Evolutionary conservation across 176 grass and related monocot genomes (phyloP), one percentile per base, ranked within the genome.

Genomic region (Avena atlantica): DNA sequence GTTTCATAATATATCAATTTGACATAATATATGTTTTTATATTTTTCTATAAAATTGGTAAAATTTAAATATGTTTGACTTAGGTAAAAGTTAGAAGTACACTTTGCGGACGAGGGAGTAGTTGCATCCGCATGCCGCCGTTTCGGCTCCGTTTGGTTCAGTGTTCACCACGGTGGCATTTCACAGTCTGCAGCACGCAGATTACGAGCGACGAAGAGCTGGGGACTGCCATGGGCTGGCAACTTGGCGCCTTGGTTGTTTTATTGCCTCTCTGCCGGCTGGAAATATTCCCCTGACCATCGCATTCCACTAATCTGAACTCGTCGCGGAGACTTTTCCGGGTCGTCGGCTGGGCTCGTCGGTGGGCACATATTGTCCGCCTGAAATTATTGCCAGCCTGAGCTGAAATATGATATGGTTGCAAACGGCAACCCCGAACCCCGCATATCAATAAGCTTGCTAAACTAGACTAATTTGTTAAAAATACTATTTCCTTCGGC

Each of bases 321-420:
- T 60, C 57, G 27, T 60, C 20, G 23, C 20, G 44, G 70, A 74
- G 42, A 74, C 71, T 50, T 50, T 9, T 12, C 70, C 71, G 45
- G 71, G 73, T 76, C 73, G 73, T 76, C 73, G 73, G 45, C 20
- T 74, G 2, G 70, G 4, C 5, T 70, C 67, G 15, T 9, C 11
- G 67, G 34, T 70, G 67, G 36, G 15, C 14, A 37, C 6, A 53
- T 36, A 56, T 36, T 78, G 4, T 56, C 9, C 4, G 25, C 0
- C 49, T 78, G 53, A 27, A 59, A 61, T 79, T 79, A 62, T 79
- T 79, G 77, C 56, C 56, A 79, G 56, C 36, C 77, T 79, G 77
- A 29, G 75, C 34, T 1, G 23, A 55, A 79, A 56, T 34, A 61
- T 24, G 27, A 27, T 27, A 27, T 27, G 27, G 27, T 27, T 27